These are phyloP conservation scores for Bruguiera gymnorhiza DNA, from an alignment of 345 rosid genomes.

Conservation along the genomic window DNA sequence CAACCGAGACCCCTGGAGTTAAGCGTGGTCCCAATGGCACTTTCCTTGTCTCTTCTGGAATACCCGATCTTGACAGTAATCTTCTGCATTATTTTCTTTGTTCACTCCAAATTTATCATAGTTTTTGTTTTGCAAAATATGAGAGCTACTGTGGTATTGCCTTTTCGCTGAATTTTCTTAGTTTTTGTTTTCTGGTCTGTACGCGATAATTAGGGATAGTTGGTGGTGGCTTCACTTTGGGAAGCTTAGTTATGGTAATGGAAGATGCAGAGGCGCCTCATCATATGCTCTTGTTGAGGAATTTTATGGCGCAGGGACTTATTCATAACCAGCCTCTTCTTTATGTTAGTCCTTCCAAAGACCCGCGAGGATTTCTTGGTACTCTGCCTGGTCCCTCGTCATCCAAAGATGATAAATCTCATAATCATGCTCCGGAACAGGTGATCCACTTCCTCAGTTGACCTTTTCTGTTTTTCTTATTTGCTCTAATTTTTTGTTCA, in stretches of 20 bases:
- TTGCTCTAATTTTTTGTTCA: conserved; percentile 1
- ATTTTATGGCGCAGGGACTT: conserved; percentile 96
- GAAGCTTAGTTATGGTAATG: conserved; percentile 90
- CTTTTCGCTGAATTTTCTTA: background rate
- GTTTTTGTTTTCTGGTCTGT: conserved; percentile 11
- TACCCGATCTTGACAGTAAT: conserved; percentile 89
- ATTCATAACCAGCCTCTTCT: conserved; percentile 76
- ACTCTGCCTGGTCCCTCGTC: conserved; percentile 74
- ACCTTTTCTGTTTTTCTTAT: background rate
- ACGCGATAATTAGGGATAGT: conserved; percentile 48
- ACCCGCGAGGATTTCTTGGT: conserved; percentile 80
- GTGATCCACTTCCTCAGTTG: conserved; percentile 26
- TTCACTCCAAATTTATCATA: background rate
- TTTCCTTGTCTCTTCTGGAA: conserved; percentile 64
- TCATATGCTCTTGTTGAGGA: conserved; percentile 89
- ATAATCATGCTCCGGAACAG: conserved; percentile 41
- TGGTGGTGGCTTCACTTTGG: conserved; percentile 84
- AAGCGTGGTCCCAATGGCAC: conserved; percentile 85
- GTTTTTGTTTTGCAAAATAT: background rate
- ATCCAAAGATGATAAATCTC: conserved; percentile 60
- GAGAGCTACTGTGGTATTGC: background rate
- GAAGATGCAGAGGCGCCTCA: conserved; percentile 98
- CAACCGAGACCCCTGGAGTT: conserved; percentile 58
- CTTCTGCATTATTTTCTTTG: conserved; percentile 2
- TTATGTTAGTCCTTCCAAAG: conserved; percentile 75